Percentiles rank a stretch among this genome's conserved stretches.
Evolutionary conservation across 1,284 basidiomycete genomes (phyloP).

Genomic region (Marasmius fiardii): DNA sequence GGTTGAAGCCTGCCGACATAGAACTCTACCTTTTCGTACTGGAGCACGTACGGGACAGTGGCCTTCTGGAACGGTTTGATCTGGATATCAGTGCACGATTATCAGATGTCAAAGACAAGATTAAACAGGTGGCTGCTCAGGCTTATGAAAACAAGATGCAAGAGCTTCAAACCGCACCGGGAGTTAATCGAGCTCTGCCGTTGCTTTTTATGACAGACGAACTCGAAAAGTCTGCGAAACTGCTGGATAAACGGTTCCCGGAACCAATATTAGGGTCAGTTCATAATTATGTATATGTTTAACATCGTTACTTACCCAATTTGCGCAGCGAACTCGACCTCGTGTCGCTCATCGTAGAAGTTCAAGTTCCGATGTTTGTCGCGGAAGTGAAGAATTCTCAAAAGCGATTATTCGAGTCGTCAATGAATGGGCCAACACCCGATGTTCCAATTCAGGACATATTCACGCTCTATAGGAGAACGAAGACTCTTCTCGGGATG

Average conservation of each 20-base stretch:
- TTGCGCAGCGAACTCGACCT: conserved; percentile 67
- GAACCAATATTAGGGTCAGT: conserved; percentile 78
- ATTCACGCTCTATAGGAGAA: conserved; percentile 79
- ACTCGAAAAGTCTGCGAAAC: conserved; percentile 83
- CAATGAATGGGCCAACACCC: conserved; percentile 75
- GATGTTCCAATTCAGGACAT: conserved; percentile 86
- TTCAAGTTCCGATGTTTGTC: conserved; percentile 73
- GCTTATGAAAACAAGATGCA: conserved; percentile 71
- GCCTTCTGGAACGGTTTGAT: conserved; percentile 63
- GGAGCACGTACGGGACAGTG: conserved; percentile 69
- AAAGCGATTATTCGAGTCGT: conserved; percentile 71
- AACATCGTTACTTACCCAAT: conserved; percentile 9
- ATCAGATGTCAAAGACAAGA: conserved; percentile 66
- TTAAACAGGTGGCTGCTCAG: conserved; percentile 66
- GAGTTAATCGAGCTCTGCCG: conserved; percentile 77
- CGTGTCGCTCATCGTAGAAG: conserved; percentile 74
- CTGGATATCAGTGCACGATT: conserved; percentile 63
- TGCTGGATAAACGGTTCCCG: conserved; percentile 82
- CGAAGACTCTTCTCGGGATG: conserved; percentile 74
- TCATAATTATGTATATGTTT: background rate
- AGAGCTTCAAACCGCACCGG: conserved; percentile 62
- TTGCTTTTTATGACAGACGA: conserved; percentile 83
- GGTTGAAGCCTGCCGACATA: conserved; percentile 67
- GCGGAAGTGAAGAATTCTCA: conserved; percentile 73
- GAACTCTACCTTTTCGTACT: conserved; percentile 64